phyloP scores from a whole-genome alignment of 2,329 filamentous ascomycete genomes.

The Trichoderma koningiopsis region DNA sequence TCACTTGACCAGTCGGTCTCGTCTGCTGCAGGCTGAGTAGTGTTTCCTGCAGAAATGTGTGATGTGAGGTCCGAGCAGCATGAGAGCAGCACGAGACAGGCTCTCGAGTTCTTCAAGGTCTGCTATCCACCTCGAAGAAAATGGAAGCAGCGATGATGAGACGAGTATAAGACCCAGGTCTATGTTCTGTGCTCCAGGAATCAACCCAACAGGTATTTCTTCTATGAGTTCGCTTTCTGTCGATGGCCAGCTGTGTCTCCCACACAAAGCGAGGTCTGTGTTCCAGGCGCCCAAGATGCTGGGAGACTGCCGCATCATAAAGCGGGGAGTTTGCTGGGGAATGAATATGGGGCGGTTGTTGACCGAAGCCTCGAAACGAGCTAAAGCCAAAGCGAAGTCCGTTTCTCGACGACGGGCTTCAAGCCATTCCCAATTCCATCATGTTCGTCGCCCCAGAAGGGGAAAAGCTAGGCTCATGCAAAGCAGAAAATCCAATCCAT shows the following conservation, averaged over 20 bases:
- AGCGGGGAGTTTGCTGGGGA: constrained; percentile 20
- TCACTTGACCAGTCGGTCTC: background rate
- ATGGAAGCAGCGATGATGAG: background rate
- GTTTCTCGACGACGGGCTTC: background rate
- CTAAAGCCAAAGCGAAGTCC: constrained; percentile 17
- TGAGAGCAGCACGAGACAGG: background rate
- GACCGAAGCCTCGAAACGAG: constrained; percentile 24
- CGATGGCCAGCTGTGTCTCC: background rate
- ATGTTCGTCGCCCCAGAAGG: background rate
- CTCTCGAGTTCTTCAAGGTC: background rate
- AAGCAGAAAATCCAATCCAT: background rate
- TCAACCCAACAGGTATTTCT: background rate
- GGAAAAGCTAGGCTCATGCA: constrained; percentile 9
- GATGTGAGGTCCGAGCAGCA: background rate
- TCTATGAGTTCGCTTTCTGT: background rate
- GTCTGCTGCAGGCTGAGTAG: background rate
- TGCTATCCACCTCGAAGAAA: background rate
- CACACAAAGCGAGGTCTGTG: background rate
- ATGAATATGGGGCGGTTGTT: constrained; percentile 7
- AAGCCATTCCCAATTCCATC: background rate
- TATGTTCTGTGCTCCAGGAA: background rate
- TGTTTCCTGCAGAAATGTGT: background rate
- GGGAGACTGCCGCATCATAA: constrained; percentile 18
- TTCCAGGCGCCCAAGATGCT: background rate
- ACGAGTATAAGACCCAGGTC: background rate